Conservation (phyloP, 202 grass and related monocot species). For the Carex sylvatica region DNA sequence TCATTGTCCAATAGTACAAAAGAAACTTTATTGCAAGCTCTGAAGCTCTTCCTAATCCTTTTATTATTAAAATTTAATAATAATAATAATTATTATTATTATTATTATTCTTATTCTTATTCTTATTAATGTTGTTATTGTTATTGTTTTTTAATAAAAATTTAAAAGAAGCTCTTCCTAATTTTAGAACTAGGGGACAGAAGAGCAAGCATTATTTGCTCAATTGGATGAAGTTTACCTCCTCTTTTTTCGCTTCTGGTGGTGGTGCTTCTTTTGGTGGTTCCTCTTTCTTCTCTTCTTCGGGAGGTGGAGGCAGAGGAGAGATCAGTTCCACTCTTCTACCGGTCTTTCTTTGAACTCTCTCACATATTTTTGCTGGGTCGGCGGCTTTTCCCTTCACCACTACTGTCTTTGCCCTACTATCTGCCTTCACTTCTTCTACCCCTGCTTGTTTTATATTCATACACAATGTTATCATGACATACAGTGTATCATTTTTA, state of each 20-base stretch:
- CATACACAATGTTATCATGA: background rate
- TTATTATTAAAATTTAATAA: background rate
- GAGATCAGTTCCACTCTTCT: conserved; percentile 63
- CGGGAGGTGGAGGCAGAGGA: conserved; percentile 39
- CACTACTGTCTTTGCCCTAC: conserved; percentile 55
- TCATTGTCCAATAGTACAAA: background rate
- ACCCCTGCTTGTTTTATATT: conserved; percentile 35
- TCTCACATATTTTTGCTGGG: conserved; percentile 48
- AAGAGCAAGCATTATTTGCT: background rate
- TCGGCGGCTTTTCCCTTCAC: conserved; percentile 50
- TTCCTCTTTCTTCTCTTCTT: conserved; percentile 56
- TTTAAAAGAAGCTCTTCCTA: background rate
- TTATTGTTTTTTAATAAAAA: background rate
- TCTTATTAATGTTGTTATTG: no score
- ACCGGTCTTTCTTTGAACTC: conserved; percentile 65
- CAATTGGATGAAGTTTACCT: conserved; percentile 32
- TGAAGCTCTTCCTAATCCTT: background rate
- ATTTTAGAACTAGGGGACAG: background rate
- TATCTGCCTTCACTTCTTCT: conserved; percentile 54
- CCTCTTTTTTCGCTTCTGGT: conserved; percentile 53
- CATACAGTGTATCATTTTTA: no score
- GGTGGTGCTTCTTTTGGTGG: conserved; percentile 24
- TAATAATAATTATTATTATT: no score
- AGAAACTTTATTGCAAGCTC: background rate
- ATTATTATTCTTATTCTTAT: no score